Evolutionary conservation across 2,329 filamentous ascomycete genomes (phyloP), one percentile per base, ranked within the genome.

Genomic region (Acrocalymma vagum): DNA sequence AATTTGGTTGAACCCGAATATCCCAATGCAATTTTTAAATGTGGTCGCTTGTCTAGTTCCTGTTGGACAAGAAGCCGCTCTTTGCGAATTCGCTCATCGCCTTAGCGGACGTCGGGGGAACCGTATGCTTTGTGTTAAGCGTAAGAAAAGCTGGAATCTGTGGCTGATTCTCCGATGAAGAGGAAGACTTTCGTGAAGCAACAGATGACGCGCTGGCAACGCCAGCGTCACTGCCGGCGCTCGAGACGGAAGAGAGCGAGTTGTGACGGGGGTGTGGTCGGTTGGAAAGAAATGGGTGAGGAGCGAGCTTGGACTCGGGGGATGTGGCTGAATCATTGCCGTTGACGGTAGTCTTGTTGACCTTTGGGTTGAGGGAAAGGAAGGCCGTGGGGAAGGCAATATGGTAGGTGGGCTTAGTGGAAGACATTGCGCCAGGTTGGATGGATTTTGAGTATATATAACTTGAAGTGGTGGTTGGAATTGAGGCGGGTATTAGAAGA

Each of bases 261-360:
- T 52, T 37, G 50, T 63, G 55, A 49, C 63, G 58, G 3, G 51
- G 35, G 17, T 30, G 15, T 36, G 59, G 38, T 17, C 55, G 55
- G 63, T 69, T 69, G 60, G 63, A 67, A 60, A 69, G 65, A 61
- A 69, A 69, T 45, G 51, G 53, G 60, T 69, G 63, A 53, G 53
- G 37, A 53, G 53, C 29, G 42, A 55, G 42, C 49, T 58, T 44
- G 50, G 54, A 27, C 46, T 57, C 45, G 43, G 58, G 32, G 49
- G 53, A 39, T 42, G 40, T 27, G 38, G 31, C 33, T 29, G 41
- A 18, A 23, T 18, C 22, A 17, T 21, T 17, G 24, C 16, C 26
- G 25, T 29, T 15, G 26, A 29, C 25, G 22, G 26, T 21, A 10
- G 50, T 26, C 45, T 59, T 53, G 40, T 64, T 60, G 52, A 51